Conservation (phyloP, 768 basidiomycete genomes). For the Lactarius sp. region DNA sequence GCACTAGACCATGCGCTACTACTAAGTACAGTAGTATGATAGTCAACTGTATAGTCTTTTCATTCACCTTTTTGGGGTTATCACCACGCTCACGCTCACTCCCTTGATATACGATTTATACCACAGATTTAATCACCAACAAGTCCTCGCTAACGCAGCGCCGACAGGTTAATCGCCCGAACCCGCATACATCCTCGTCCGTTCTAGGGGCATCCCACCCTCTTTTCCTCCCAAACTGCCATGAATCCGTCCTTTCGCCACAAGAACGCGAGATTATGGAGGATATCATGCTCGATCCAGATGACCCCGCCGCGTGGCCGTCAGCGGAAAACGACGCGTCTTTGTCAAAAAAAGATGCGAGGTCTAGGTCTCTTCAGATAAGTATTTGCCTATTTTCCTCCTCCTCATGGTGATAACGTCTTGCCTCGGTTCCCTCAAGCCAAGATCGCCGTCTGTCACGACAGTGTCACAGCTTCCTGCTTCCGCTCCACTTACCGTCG, state of each 20-base stretch:
- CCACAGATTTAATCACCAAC: not conserved
- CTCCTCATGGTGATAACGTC: not conserved
- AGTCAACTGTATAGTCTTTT: too few relatives aligned
- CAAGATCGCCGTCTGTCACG: not conserved
- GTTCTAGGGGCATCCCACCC: not conserved
- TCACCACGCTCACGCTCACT: too few relatives aligned
- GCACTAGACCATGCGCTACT: too few relatives aligned
- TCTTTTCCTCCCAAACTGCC: not conserved
- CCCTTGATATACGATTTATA: too few relatives aligned
- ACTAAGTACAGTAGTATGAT: too few relatives aligned
- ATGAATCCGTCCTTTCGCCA: slow-evolving; percentile 2
- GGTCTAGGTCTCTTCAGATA: not conserved
- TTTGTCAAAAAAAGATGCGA: not conserved
- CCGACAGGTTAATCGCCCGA: not conserved
- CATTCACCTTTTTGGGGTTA: too few relatives aligned
- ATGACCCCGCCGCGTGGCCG: slow-evolving; percentile 11
- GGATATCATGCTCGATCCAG: slow-evolving; percentile 18
- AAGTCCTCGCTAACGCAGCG: not conserved
- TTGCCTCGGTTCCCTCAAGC: not conserved
- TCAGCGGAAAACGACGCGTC: slow-evolving; percentile 1
- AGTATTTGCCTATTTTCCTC: not conserved
- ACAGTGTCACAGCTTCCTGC: not conserved
- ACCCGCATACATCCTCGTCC: not conserved
- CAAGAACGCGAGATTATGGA: slow-evolving; percentile 24
- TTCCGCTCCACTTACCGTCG: not conserved